Evolutionary conservation across 331 rosid genomes (phyloP).

Genomic region (Quercus lobata): DNA sequence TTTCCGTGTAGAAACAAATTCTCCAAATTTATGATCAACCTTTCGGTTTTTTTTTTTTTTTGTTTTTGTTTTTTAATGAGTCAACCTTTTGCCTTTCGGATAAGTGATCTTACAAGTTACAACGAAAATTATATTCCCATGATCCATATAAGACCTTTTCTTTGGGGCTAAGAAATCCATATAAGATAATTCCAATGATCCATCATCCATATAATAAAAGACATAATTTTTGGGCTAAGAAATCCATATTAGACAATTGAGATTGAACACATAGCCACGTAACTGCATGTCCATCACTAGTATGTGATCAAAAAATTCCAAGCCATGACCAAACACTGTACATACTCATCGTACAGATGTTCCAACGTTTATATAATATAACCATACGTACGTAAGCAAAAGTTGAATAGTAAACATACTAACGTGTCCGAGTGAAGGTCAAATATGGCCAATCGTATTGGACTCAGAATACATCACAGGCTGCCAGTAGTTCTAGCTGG

Average conservation of each 20-base stretch:
- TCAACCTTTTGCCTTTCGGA: too few relatives aligned
- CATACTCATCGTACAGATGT: not conserved
- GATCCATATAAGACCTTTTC: too few relatives aligned
- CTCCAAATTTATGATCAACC: too few relatives aligned
- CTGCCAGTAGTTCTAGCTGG: conserved; percentile 12
- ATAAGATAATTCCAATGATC: too few relatives aligned
- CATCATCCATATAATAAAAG: too few relatives aligned
- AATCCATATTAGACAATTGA: not conserved
- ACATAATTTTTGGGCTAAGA: too few relatives aligned
- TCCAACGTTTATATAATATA: not conserved
- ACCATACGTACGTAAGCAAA: not conserved
- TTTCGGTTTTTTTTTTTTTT: too few relatives aligned
- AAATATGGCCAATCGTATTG: conserved; percentile 40
- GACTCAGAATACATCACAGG: conserved; percentile 20
- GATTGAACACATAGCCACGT: conserved; percentile 25
- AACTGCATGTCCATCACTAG: conserved; percentile 10
- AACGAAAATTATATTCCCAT: too few relatives aligned
- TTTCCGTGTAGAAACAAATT: too few relatives aligned
- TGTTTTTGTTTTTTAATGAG: too few relatives aligned
- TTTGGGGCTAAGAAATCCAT: too few relatives aligned
- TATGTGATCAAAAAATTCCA: not conserved
- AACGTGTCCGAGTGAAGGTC: not conserved
- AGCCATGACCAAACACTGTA: not conserved
- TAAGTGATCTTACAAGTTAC: too few relatives aligned
- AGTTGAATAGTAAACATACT: not conserved